Conservation (phyloP, 2,329 filamentous ascomycete genomes). For the Verticillium albo-atrum region DNA sequence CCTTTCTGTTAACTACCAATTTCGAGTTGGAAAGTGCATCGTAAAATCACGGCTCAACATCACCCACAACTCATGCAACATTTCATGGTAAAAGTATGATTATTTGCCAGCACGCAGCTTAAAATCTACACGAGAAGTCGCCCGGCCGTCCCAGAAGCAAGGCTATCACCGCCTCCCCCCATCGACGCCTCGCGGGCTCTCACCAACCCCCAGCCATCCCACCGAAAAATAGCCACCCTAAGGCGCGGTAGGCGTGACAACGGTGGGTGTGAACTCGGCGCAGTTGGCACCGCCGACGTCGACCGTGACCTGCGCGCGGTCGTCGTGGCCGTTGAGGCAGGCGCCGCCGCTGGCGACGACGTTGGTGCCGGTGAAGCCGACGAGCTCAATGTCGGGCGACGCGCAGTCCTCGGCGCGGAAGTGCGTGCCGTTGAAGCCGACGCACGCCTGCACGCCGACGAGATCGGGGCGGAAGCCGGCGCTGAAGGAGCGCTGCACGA, state of each 20-base stretch:
- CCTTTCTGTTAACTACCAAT: too few species aligned
- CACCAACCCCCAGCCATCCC: too few species aligned
- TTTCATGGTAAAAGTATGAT: background rate
- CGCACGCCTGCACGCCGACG: conserved; percentile 28
- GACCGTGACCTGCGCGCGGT: conserved; percentile 23
- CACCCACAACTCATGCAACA: too few species aligned
- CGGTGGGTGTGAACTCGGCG: conserved; percentile 23
- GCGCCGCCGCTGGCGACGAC: conserved; percentile 23
- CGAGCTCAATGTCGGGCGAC: conserved; percentile 15
- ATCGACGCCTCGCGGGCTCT: background rate
- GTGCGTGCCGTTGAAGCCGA: conserved; percentile 33
- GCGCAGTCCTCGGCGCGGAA: conserved; percentile 31
- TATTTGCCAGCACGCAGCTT: background rate
- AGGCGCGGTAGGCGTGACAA: conserved; percentile 15
- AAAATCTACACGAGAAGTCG: background rate
- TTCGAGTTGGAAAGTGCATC: too few species aligned
- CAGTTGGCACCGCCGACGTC: conserved; percentile 21
- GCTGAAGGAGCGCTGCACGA: conserved; percentile 31
- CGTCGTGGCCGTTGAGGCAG: conserved; percentile 29
- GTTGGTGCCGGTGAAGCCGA: conserved; percentile 20
- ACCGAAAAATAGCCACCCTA: too few species aligned
- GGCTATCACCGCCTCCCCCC: background rate
- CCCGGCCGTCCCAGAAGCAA: background rate
- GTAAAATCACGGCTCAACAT: too few species aligned
- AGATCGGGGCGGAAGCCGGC: conserved; percentile 33